These are phyloP conservation scores for Colletotrichum lini DNA, from an alignment of 2,329 filamentous ascomycete species.

Conservation along the genomic window DNA sequence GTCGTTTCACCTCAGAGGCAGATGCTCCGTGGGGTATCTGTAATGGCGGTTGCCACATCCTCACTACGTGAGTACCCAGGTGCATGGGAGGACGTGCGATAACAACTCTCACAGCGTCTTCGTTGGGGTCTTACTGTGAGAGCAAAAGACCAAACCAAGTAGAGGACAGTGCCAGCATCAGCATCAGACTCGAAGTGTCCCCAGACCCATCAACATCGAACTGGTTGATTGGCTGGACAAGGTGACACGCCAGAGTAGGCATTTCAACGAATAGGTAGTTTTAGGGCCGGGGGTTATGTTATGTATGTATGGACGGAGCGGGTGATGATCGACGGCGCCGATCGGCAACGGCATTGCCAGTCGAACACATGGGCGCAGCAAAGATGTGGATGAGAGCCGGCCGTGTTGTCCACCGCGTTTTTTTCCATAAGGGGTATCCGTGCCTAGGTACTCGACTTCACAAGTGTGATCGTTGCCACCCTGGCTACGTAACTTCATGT, in stretches of 20 bases:
- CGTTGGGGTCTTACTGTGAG: not conserved
- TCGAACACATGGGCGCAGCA: not conserved
- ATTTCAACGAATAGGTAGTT: not conserved
- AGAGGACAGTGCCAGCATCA: not conserved
- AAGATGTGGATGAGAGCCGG: not conserved
- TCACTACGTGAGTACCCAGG: not conserved
- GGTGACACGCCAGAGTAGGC: slow-evolving; percentile 5
- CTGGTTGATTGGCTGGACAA: not conserved
- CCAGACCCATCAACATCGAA: not conserved
- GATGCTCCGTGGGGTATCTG: not conserved
- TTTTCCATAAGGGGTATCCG: too few relatives aligned
- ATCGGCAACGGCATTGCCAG: slow-evolving; percentile 23
- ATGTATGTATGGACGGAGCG: not conserved
- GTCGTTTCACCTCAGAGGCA: slow-evolving; percentile 3
- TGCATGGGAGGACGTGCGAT: not conserved
- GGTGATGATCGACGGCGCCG: slow-evolving; percentile 16
- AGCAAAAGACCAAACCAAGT: not conserved
- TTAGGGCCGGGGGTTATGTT: not conserved
- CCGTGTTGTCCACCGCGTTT: too few relatives aligned
- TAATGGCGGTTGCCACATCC: not conserved
- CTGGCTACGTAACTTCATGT: too few relatives aligned
- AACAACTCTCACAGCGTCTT: not conserved
- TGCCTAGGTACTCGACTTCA: too few relatives aligned
- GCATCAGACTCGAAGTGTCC: not conserved
- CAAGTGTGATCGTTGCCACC: too few relatives aligned